Evolutionary conservation across 2,329 filamentous ascomycete species (phyloP), one percentile per base, ranked within the genome.

Genomic region (Bipolaris cookei): DNA sequence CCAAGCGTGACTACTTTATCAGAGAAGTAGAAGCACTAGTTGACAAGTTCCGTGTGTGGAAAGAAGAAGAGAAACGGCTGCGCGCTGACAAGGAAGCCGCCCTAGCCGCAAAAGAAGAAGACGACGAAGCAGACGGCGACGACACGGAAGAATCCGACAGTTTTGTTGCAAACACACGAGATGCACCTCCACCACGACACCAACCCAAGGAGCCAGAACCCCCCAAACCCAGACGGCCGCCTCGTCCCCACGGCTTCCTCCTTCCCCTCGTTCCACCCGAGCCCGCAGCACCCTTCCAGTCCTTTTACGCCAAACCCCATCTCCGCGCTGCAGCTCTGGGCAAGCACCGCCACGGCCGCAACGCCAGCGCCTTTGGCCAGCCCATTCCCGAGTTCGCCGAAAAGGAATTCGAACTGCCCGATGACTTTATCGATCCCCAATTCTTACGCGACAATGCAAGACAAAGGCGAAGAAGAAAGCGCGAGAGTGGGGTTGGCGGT

Each of bases 41-140:
- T 18, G 87, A 91, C 61, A 98, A 97, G 73, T 98, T 97, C 73
- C 86, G 88, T 48, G 82, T 86, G 52, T 98, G 93, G 93, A 92
- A 88, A 61, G 85, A 93, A 59, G 91, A 96, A 73, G 95, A 99
- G 76, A 96, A 93, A 79, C 86, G 89, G 41, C 82, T 91, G 58
- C 92, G 92, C 76, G 78, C 86, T 2, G 89, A 92, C 68, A 91
- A 88, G 69, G 91, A 94, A 58, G 88, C 87, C 45, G 84, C 82
- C 3, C 74, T 83, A 51, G 77, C 75, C 42, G 77, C 77, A 21
- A 78, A 82, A 39, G 82, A 83, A 13, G 79, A 81, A 16, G 79
- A 76, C 11, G 77, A 76, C 13, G 70, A 70, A 46, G 71, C 64
- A 34, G 75, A 66, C 32, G 75, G 68, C 47, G 76, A 75, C n/a